Evolutionary conservation across 768 basidiomycete genomes (phyloP).

Genomic region (Serendipita indica): DNA sequence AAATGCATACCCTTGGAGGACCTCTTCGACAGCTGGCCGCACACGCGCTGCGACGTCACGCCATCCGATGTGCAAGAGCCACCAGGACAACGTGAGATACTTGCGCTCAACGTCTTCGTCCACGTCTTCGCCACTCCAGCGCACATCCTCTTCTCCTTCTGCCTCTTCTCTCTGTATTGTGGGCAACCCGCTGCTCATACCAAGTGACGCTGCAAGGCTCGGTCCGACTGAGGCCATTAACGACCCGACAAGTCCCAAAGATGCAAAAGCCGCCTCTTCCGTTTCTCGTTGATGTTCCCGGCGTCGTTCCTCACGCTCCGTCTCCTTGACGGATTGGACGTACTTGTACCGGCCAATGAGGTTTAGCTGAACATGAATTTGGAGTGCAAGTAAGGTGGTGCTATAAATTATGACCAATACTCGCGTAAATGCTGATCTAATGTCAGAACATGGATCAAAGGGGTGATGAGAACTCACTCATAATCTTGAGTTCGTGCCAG

Average conservation of each 20-base stretch:
- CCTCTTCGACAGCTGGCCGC: slow-evolving; percentile 58
- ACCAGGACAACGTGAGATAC: slow-evolving; percentile 83
- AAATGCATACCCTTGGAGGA: slow-evolving; percentile 59
- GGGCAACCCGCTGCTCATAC: slow-evolving; percentile 29
- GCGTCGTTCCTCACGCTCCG: slow-evolving; percentile 27
- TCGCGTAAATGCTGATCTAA: slow-evolving; percentile 61
- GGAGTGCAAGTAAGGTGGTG: slow-evolving; percentile 67
- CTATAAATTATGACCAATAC: slow-evolving; percentile 79
- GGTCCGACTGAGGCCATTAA: neutral
- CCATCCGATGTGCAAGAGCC: slow-evolving; percentile 87
- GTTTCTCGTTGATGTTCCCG: slow-evolving; percentile 7
- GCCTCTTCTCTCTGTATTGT: slow-evolving; percentile 21
- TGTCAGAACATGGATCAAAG: neutral
- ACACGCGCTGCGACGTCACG: slow-evolving; percentile 66
- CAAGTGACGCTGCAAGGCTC: neutral
- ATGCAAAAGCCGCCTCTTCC: neutral
- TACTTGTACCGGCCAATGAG: slow-evolving; percentile 74
- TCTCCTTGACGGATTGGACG: slow-evolving; percentile 46
- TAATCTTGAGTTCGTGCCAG: slow-evolving; percentile 86
- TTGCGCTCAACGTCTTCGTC: slow-evolving; percentile 58
- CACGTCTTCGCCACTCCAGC: slow-evolving; percentile 5
- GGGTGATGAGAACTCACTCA: slow-evolving; percentile 36
- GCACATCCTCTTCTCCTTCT: slow-evolving; percentile 25
- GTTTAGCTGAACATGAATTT: slow-evolving; percentile 75
- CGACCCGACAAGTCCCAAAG: slow-evolving; percentile 6